Evolutionary conservation across 2,329 filamentous ascomycete species (phyloP).

Genomic region (Cytospora chrysosperma): DNA sequence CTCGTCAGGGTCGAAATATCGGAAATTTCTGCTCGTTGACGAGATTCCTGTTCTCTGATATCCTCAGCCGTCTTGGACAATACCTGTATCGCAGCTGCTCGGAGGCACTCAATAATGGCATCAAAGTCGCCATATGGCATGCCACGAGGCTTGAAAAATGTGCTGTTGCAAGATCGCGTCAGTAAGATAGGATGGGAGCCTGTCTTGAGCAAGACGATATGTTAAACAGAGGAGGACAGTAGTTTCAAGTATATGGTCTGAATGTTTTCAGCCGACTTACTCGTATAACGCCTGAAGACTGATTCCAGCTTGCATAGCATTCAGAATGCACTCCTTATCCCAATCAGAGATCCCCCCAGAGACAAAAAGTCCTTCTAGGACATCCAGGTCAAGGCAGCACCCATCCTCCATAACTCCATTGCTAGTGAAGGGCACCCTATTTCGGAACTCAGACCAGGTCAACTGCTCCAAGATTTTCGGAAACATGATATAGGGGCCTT

Average conservation of each 20-base stretch:
- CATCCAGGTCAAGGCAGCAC: not conserved
- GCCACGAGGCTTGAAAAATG: slow-evolving; percentile 11
- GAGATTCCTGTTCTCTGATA: not conserved
- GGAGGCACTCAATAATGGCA: not conserved
- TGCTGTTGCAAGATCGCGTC: not conserved
- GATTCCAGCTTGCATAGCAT: not conserved
- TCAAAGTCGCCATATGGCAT: slow-evolving; percentile 8
- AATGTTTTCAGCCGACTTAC: not conserved
- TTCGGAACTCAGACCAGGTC: slow-evolving; percentile 18
- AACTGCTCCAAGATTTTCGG: not conserved
- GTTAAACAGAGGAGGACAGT: not conserved
- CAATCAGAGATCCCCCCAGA: not conserved
- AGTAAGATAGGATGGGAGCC: not conserved
- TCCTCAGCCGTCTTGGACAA: not conserved
- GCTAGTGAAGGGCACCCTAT: slow-evolving; percentile 2
- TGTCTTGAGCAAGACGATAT: not conserved
- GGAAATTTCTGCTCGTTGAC: not conserved
- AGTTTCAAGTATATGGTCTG: not conserved
- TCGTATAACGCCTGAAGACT: slow-evolving; percentile 1
- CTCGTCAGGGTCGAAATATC: slow-evolving; percentile 1
- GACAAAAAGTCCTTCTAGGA: slow-evolving; percentile 3
- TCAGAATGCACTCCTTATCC: not conserved
- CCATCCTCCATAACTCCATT: slow-evolving; percentile 2
- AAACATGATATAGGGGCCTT: not conserved
- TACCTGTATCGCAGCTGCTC: not conserved